Percentiles rank a stretch among this genome's conserved stretches.
phyloP scores from a whole-genome alignment of 225 moss, liverwort and hornwort genomes.

The Bryum argenteum region DNA sequence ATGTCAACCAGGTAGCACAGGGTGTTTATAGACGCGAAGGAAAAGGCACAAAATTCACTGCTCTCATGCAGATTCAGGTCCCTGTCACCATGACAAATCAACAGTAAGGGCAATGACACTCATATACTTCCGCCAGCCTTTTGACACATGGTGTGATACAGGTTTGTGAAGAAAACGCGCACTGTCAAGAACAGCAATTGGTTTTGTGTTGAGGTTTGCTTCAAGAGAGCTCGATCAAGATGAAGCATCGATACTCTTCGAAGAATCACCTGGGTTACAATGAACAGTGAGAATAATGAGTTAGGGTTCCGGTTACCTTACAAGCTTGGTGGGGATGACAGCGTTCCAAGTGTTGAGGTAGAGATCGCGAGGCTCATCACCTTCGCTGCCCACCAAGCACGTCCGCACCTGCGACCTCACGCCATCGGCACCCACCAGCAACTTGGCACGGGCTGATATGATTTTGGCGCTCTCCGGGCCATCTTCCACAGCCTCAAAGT shows the following conservation, averaged over 20 bases:
- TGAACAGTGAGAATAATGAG: too few species aligned
- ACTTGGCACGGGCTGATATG: slow-evolving; percentile 44
- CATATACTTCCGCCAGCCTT: too few species aligned
- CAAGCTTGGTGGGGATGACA: slow-evolving; percentile 34
- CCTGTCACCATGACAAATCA: slow-evolving; percentile 25
- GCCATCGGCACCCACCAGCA: slow-evolving; percentile 60
- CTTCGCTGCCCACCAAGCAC: slow-evolving; percentile 34
- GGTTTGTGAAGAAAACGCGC: too few species aligned
- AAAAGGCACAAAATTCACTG: slow-evolving; percentile 24
- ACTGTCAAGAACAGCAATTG: too few species aligned
- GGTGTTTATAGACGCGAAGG: slow-evolving; percentile 21
- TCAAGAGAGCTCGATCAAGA: too few species aligned
- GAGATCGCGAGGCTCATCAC: slow-evolving; percentile 54
- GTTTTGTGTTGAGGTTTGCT: too few species aligned
- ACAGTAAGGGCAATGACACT: background rate
- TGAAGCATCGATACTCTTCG: too few species aligned
- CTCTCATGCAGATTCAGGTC: slow-evolving; percentile 38
- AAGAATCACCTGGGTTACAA: too few species aligned
- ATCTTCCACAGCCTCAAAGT: slow-evolving; percentile 38
- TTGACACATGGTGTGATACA: too few species aligned
- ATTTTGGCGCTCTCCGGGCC: slow-evolving; percentile 20
- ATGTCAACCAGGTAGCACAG: slow-evolving; percentile 22
- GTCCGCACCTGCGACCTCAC: slow-evolving; percentile 60
- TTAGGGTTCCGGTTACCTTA: slow-evolving; percentile 31
- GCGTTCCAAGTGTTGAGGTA: slow-evolving; percentile 63